Base-by-base conservation (phyloP, 2,329 filamentous ascomycete genomes). In the Dothideomycetes sp. region DNA sequence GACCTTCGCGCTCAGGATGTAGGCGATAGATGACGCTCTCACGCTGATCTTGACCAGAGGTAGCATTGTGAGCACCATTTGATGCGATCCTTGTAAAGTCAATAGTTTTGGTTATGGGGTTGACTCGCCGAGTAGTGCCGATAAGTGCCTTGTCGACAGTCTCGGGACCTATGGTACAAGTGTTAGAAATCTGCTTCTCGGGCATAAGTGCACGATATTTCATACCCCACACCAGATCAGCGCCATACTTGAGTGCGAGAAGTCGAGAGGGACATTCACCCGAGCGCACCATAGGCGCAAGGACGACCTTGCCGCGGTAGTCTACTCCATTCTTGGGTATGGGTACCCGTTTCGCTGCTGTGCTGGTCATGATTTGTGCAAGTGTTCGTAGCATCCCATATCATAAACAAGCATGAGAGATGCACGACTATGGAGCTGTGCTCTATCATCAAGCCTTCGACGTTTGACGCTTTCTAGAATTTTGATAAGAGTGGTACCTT, bases 221-320 rank as follows among this genome's bases (percentile, higher is more conserved):
- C 70, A 50, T 60, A 84, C 81, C 89, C 89, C 91, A 98, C 49
- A 98, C 91, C 12, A 98, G 71, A 62, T 98, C 91, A 38, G 91
- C 91, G 49, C 91, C 91, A 60, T 98, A 96, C 56, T 93, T 84
- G 45, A 98, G 75, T 22, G 91, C 85, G 32, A 94, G 65, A 18
- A 98, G 73, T 43, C 91, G 80, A 30, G 85, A 91, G 3, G 91
- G 89, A 45, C 95, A 69, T 68, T 98, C 91, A 56, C 91, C 91
- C n/a, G 86, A 94, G 50, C 91, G 82, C 42, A 95, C 89, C 91
- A 98, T 98, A 31, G 91, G 91, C 45, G 91, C 91, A 47, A 98
- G 81, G 33, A 96, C 91, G 48, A 96, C 66, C 63, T 93, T 95
- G 63, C 84, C 83, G 51, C 89, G 77, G 64, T 95, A 96, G 67